Evolutionary conservation across 768 basidiomycete species (phyloP).

Genomic region (Trametes cingulata): DNA sequence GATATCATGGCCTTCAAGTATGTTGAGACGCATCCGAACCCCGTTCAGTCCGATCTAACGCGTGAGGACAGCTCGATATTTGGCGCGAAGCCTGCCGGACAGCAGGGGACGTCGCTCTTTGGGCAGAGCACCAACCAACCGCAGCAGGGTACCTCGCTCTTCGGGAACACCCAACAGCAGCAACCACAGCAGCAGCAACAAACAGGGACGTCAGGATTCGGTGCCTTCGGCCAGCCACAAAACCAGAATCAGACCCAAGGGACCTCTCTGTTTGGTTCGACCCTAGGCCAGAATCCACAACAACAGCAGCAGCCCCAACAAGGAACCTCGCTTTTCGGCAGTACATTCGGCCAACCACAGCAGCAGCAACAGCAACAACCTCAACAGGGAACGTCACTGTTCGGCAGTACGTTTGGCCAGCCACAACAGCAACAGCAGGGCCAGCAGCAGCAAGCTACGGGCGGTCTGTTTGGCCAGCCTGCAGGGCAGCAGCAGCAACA

Average conservation of each 20-base stretch:
- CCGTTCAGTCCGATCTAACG: not conserved
- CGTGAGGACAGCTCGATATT: constrained; percentile 4
- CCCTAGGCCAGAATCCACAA: constrained; percentile 20
- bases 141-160: constrained; percentile 15
- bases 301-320: constrained; percentile 31
- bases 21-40: not conserved
- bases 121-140: constrained; percentile 21
- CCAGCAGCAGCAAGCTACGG: constrained; percentile 17
- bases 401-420: constrained; percentile 27
- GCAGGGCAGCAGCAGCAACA: constrained; percentile 39
- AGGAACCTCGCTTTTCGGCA: constrained; percentile 21
- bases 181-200: constrained; percentile 20
- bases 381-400: constrained; percentile 26
- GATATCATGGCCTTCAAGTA: constrained; percentile 7
- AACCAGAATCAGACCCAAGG: constrained; percentile 13
- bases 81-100: constrained; percentile 15
- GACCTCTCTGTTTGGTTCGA: constrained; percentile 15
- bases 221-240: constrained; percentile 17
- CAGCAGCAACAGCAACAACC: constrained; percentile 28
- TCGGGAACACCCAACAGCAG: constrained; percentile 18
- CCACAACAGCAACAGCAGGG: constrained; percentile 27
- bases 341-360: constrained; percentile 26
- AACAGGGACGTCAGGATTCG: constrained; percentile 9
- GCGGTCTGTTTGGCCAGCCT: constrained; percentile 31
- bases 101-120: constrained; percentile 19